phyloP scores from a whole-genome alignment of 2,329 filamentous ascomycete species.

The Elsinoe ampelina region DNA sequence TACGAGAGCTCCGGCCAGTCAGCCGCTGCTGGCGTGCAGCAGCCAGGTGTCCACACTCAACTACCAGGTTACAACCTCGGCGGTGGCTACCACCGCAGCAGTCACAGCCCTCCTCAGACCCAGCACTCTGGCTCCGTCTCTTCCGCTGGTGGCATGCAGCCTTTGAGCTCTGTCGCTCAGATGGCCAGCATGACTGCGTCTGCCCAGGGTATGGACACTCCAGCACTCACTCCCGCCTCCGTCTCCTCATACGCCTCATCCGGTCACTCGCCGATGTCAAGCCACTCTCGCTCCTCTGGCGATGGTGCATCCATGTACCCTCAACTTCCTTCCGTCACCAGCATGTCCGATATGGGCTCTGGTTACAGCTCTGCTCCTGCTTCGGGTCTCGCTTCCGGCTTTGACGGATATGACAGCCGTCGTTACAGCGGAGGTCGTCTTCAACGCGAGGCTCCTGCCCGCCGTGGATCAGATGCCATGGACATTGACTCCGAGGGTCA shows the following conservation, averaged over 20 bases:
- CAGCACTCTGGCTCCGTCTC: conserved; percentile 26
- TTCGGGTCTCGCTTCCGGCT: conserved; percentile 58
- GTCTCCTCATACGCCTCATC: conserved; percentile 64
- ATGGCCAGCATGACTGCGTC: conserved; percentile 31
- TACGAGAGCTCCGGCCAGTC: conserved; percentile 79
- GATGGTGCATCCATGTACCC: conserved; percentile 62
- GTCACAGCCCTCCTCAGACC: conserved; percentile 44
- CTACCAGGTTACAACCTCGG: conserved; percentile 31
- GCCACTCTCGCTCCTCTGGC: conserved; percentile 50
- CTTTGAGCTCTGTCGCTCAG: conserved; percentile 31
- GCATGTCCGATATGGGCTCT: conserved; percentile 49
- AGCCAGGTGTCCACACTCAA: conserved; percentile 58
- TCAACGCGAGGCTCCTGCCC: conserved; percentile 44
- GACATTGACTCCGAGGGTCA: conserved; percentile 33
- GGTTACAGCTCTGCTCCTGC: conserved; percentile 57
- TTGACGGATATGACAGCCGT: conserved; percentile 51
- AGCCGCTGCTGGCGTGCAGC: conserved; percentile 66
- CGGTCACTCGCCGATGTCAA: conserved; percentile 67
- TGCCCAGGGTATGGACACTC: conserved; percentile 49
- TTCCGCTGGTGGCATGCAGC: conserved; percentile 23
- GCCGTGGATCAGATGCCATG: conserved; percentile 31
- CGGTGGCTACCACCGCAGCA: conserved; percentile 48
- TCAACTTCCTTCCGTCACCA: conserved; percentile 60
- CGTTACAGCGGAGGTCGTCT: conserved; percentile 53
- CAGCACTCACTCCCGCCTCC: conserved; percentile 67